Evolutionary conservation across 768 basidiomycete genomes (phyloP).

Genomic region (Leccinum boreale): DNA sequence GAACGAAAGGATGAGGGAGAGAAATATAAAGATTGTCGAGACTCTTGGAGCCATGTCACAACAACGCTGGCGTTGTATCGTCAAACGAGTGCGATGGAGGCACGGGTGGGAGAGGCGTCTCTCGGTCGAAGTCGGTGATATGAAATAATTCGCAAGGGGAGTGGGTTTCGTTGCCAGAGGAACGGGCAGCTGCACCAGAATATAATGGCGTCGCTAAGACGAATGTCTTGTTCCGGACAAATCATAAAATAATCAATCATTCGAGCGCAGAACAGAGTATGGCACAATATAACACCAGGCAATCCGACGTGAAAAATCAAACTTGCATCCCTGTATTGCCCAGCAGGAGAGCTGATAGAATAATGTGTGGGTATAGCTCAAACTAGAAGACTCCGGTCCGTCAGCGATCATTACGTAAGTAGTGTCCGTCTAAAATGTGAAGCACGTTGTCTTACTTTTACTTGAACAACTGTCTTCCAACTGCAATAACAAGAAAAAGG

Average conservation of each 20-base stretch:
- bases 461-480: not conserved
- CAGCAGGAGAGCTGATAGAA: constrained; percentile 11
- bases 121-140: not conserved
- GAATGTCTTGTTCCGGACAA: not conserved
- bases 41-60: constrained; percentile 19
- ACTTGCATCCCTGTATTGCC: constrained; percentile 4
- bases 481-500: not conserved
- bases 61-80: not conserved
- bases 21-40: constrained; percentile 32
- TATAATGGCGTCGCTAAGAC: constrained; percentile 9
- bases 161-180: constrained; percentile 15
- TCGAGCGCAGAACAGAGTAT: constrained; percentile 3
- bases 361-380: constrained; percentile 26
- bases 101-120: constrained; percentile 1
- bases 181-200: not conserved
- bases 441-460: constrained; percentile 17
- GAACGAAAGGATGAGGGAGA: constrained; percentile 35
- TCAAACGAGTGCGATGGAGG: constrained; percentile 20
- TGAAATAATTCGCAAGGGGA: not conserved
- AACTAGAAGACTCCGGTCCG: constrained; percentile 18
- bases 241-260: not conserved
- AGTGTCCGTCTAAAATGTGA: constrained; percentile 19
- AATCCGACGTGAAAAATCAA: not conserved
- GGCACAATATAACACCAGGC: constrained; percentile 17
- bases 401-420: constrained; percentile 12